Base-by-base conservation (phyloP, 306 rosid genomes). In the Cucumis melo region DNA sequence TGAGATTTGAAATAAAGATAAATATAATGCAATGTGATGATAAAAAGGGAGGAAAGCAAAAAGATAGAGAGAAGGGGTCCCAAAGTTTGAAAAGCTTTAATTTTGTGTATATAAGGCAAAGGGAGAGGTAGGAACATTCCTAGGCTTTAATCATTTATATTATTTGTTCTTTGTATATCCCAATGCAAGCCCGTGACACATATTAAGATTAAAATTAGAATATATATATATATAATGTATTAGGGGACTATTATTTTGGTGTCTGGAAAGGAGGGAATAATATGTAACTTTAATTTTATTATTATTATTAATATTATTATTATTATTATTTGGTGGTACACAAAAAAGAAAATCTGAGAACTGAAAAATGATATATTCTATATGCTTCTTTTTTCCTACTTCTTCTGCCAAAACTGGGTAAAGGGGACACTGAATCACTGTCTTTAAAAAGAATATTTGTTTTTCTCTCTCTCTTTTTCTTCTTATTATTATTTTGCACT, bases 141-240 rank as follows among this genome's bases (percentile, higher is more conserved):
- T 84, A 87, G 80, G 84, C 84, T 65, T 74, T 78, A 83, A 84
- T 84, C 83, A 85, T 82, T 85, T 80, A 3, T 27, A 27, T 27
- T 32, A 83, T 16, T 27, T 27, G 41, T 56, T 21, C 46, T 44
- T 78, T 71, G 88, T 67, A 65, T 73, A 85, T 80, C 73, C 79
- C 89, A 82, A 88, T 71, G 96, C 86, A 81, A 46, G 38, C 89
- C 92, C 96, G 96, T 90, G 91, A 88, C 74, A 44, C 10, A 71
- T 48, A 27, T 27, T 48, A n/a, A 70, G 54, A 67, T 67, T 2
- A 16, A 67, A 39, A 39, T 0, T 10, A 67, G n/a, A 39, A 1
- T 27, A 2, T 27, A 27, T 27, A 27, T 27, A 27, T 27, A 27
- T 27, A 41, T 6, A 41, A n/a, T n/a, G n/a, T 2, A 11, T 10